A percentile compares a stretch with the other conserved stretches of the same genome.
Evolutionary conservation across 805 yeast genomes (phyloP).

Genomic region (Ogataea corticis): DNA sequence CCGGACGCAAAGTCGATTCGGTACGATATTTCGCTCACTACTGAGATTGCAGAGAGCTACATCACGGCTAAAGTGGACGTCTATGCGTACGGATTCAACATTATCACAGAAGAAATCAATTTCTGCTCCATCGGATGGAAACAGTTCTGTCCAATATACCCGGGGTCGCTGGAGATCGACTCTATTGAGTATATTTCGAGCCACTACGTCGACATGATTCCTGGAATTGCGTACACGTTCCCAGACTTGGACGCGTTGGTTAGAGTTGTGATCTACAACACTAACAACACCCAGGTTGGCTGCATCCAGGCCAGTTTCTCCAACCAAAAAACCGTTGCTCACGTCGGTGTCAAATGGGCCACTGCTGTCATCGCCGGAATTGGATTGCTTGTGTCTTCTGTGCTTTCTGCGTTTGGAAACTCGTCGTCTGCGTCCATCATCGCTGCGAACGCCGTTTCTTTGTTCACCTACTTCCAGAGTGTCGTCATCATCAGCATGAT

Average conservation of each 20-base stretch:
- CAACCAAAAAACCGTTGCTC: constrained; percentile 80
- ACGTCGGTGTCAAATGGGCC: constrained; percentile 86
- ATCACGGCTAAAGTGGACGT: constrained; percentile 71
- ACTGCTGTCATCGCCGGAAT: constrained; percentile 88
- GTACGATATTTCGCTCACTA: constrained; percentile 68
- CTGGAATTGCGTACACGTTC: constrained; percentile 82
- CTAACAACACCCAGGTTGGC: constrained; percentile 48
- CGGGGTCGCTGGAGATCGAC: constrained; percentile 78
- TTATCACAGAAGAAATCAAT: constrained; percentile 58
- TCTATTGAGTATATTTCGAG: constrained; percentile 60
- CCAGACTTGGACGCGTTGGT: constrained; percentile 86
- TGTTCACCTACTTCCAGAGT: constrained; percentile 85
- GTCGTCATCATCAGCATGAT: constrained; percentile 83
- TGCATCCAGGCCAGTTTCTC: constrained; percentile 75
- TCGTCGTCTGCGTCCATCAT: constrained; percentile 88
- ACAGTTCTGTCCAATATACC: constrained; percentile 86
- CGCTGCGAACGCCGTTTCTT: constrained; percentile 80
- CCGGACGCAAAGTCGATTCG: constrained; percentile 69
- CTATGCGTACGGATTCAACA: constrained; percentile 81
- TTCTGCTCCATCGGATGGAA: constrained; percentile 72
- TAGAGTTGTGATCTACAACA: constrained; percentile 47
- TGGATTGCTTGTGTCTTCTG: constrained; percentile 80
- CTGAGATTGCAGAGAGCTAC: constrained; percentile 62
- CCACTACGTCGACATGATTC: constrained; percentile 56
- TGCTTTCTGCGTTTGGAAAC: constrained; percentile 82